Base-by-base conservation (phyloP, 345 rosid genomes). In the Firmiana major region DNA sequence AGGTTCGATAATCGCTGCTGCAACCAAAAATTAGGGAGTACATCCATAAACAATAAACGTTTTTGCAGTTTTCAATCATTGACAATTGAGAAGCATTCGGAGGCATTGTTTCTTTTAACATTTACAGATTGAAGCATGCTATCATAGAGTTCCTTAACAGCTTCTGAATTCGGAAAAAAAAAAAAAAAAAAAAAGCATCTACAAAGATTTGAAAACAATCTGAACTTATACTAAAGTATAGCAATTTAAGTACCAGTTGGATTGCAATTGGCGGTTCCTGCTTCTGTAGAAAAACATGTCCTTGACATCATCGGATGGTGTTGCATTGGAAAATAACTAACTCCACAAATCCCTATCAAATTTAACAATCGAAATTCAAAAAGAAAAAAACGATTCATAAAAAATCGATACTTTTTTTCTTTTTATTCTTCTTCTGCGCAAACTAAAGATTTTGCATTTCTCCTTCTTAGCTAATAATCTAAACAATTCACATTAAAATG, bases 1-100 rank as follows among this genome's bases (percentile, higher is more conserved):
- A 91, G 95, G 88, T 88, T 91, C 0, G 98, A 90, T 67, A 94
- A 75, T 82, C 98, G 86, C 98, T 98, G 86, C 98, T 94, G 92
- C 81, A 82, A 75, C 45, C 75, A 75, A 83, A n/a, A 78, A 76
- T 45, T 62, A 71, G 74, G 1, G 15, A 36, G 64, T 6, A 45
- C 17, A 70, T n/a, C 55, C 4, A 26, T 26, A 21, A 59, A 58
- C 69, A 28, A 69, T 26, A 53, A n/a, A n/a, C n/a, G n/a, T n/a
- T n/a, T 73, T 85, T 83, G 80, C 98, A 94, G 51, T 82, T 91
- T 58, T 71, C 88, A 74, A 94, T 87, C 90, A 94, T 69, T 4
- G 93, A 88, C 95, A 97, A 91, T 71, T 87, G 40, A 94, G 94
- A 94, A 67, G 94, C 87, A 68, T 94, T 94, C 0, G 96, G 98